Evolutionary conservation across 2,329 filamentous ascomycete genomes (phyloP), one percentile per base, ranked within the genome.

Genomic region (Aspergillus pseudoglaucus): DNA sequence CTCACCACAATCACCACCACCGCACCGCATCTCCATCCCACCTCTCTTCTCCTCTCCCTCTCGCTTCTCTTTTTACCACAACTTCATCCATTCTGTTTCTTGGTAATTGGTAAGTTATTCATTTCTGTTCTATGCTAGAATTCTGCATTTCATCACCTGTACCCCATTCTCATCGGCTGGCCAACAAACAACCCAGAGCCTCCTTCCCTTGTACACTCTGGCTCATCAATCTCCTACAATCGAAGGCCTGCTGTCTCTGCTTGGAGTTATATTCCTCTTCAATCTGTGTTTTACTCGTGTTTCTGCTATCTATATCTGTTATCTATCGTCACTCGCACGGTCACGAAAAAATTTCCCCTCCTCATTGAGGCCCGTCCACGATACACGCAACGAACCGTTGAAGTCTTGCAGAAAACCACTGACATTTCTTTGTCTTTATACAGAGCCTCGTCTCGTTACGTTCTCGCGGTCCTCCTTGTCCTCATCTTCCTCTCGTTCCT

Each of bases 1-100:
- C 9, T 35, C 52, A 41, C 38, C 44, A 46, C 25, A 44, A 49
- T 46, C 47, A 47, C 45, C 45, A 46, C 49, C 58, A 54, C 56
- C 47, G 47, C 48, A 47, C 47, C 50, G 51, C 50, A 46, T 48
- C 40, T 44, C 50, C 45, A 41, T 45, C 48, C 44, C 46, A 20
- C 44, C 48, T 41, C 50, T 50, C 51, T 47, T 46, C 39, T 50
- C 49, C 43, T 45, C 49, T 49, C 44, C 39, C 46, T 47, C 47
- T 45, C 50, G 49, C 44, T 47, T 48, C 25, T 30, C 25, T 12
- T 30, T 12, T 30, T 3, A 30, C 25, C 3, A 30, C 25, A 30
- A 30, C 9, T 5, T 12, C 25, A 30, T 30, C 25, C 25, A 30
- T 30, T 30, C 12, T 30, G 10, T 30, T 12, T 30, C 25, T 30